Conservation (phyloP, 2,329 filamentous ascomycete species). For the Aspergillus pseudoglaucus region DNA sequence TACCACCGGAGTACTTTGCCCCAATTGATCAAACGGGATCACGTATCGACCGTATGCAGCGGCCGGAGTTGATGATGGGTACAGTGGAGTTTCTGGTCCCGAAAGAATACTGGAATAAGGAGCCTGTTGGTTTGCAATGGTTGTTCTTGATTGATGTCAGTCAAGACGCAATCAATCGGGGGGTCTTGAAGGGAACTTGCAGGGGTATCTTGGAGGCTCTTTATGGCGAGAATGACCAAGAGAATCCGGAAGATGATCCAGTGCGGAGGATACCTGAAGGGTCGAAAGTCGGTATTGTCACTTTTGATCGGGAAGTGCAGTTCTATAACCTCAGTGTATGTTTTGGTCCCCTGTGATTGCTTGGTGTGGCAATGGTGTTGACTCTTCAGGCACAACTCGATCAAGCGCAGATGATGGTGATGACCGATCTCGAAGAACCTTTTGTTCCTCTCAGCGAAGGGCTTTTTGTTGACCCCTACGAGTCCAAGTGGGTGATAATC, state of each 20-base stretch:
- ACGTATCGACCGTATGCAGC: slow-evolving; percentile 77
- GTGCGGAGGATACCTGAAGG: slow-evolving; percentile 62
- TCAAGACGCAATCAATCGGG: slow-evolving; percentile 83
- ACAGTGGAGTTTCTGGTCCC: slow-evolving; percentile 96
- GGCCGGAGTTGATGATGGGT: slow-evolving; percentile 81
- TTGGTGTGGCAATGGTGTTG: not conserved
- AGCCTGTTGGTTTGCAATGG: slow-evolving; percentile 80
- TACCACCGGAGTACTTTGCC: slow-evolving; percentile 83
- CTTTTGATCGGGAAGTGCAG: slow-evolving; percentile 93
- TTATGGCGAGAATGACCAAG: slow-evolving; percentile 60
- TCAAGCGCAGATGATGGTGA: slow-evolving; percentile 95
- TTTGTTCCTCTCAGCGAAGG: slow-evolving; percentile 89
- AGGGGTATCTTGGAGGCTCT: slow-evolving; percentile 79
- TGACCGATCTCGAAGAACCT: slow-evolving; percentile 94
- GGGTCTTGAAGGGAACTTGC: slow-evolving; percentile 83
- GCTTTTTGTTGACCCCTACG: slow-evolving; percentile 88
- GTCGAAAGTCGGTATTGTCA: slow-evolving; percentile 87
- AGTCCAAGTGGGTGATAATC: slow-evolving; percentile 58
- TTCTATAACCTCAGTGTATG: slow-evolving; percentile 91
- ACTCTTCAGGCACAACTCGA: slow-evolving; percentile 60
- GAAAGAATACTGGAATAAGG: slow-evolving; percentile 97
- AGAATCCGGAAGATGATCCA: slow-evolving; percentile 49
- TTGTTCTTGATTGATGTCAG: slow-evolving; percentile 91
- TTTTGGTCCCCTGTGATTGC: slow-evolving; percentile 17
- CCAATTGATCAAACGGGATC: slow-evolving; percentile 81